phyloP scores from a whole-genome alignment of 345 rosid genomes.

The Eucalyptus cloeziana region DNA sequence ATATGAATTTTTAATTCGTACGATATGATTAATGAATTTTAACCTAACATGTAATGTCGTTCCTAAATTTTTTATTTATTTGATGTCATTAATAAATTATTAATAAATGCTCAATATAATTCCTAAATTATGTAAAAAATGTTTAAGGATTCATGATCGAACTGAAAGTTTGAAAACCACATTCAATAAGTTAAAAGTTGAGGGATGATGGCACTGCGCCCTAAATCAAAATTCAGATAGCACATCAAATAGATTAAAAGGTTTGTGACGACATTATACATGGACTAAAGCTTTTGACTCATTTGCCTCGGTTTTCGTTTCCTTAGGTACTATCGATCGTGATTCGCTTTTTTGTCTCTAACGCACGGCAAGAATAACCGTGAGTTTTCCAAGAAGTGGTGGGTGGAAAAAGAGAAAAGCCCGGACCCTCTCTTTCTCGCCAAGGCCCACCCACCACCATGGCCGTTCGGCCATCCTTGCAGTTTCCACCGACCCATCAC shows the following conservation, averaged over 20 bases:
- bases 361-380: not conserved
- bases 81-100: accelerated
- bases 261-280: accelerated
- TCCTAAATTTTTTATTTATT: not conserved
- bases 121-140: accelerated
- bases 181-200: accelerated
- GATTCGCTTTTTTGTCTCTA: not conserved
- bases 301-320: accelerated
- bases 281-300: accelerated
- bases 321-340: accelerated
- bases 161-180: accelerated
- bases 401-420: not conserved
- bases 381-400: not conserved
- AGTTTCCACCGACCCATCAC: not conserved
- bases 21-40: accelerated
- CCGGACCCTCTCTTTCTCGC: not conserved
- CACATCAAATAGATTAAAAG: accelerated
- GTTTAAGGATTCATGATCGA: not conserved
- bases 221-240: accelerated
- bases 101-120: accelerated
- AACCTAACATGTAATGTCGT: accelerated
- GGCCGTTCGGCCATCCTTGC: not conserved
- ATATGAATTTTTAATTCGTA: accelerated
- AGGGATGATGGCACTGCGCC: accelerated
- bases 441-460: not conserved